A percentile compares a stretch with the other conserved stretches of the same genome.
phyloP scores from a whole-genome alignment of 2,329 filamentous ascomycete genomes.

The Lojkania enalia region DNA sequence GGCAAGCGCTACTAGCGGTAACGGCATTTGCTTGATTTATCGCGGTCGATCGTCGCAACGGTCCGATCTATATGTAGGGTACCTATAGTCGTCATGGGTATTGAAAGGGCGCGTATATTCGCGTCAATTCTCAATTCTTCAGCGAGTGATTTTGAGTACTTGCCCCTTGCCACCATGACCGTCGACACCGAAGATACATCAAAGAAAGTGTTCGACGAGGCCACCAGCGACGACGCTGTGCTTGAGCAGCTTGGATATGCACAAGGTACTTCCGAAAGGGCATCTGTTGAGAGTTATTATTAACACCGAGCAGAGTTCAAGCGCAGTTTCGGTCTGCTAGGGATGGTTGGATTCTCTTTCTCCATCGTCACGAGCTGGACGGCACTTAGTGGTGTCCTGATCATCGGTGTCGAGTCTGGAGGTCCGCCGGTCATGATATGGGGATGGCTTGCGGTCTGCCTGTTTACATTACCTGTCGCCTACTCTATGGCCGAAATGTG shows the following conservation, averaged over 20 bases:
- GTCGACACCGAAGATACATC: too few species aligned
- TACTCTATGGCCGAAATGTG: slow-evolving; percentile 64
- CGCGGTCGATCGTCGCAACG: too few species aligned
- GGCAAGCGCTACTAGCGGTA: too few species aligned
- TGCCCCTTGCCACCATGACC: too few species aligned
- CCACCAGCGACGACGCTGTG: slow-evolving; percentile 42
- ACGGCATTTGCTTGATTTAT: too few species aligned
- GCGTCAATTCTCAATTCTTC: too few species aligned
- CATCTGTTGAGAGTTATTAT: neutral
- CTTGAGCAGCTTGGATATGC: slow-evolving; percentile 48
- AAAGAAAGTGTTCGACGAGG: too few species aligned
- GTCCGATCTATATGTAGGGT: too few species aligned
- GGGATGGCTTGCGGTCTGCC: slow-evolving; percentile 58
- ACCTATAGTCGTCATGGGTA: too few species aligned
- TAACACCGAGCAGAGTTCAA: slow-evolving; percentile 53
- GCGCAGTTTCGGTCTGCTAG: slow-evolving; percentile 58
- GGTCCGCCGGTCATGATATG: slow-evolving; percentile 64
- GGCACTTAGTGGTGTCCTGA: slow-evolving; percentile 59
- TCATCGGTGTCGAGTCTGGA: slow-evolving; percentile 59
- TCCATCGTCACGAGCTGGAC: slow-evolving; percentile 63
- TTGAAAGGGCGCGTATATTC: too few species aligned
- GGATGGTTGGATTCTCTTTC: slow-evolving; percentile 64
- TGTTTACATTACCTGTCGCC: slow-evolving; percentile 57
- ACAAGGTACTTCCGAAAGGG: slow-evolving; percentile 32
- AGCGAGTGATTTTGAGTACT: too few species aligned